phyloP scores from a whole-genome alignment of 2,329 filamentous ascomycete species.

The Stagonosporopsis cucurbitacearum region DNA sequence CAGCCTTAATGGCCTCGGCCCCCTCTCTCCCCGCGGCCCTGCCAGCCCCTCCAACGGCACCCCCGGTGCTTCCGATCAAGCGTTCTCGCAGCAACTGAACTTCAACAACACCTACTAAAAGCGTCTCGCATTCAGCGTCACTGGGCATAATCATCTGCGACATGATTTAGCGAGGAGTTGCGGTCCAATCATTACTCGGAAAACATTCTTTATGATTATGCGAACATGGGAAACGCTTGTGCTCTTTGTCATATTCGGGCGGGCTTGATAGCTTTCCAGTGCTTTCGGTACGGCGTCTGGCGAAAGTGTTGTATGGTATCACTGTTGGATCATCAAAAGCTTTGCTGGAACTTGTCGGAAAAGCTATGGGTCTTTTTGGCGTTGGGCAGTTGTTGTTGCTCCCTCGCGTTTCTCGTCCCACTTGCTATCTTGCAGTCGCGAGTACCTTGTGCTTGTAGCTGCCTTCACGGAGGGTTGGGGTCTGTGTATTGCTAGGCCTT shows the following conservation, averaged over 20 bases:
- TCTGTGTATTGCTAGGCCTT: conserved; percentile 2
- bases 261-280: conserved; percentile 32
- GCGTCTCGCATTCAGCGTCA: conserved; percentile 19
- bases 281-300: conserved; percentile 43
- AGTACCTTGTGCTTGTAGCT: neutral
- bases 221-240: conserved; percentile 15
- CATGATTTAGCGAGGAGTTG: conserved; percentile 22
- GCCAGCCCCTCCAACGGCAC: conserved; percentile 36
- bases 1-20: conserved; percentile 16
- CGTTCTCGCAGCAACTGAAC: conserved; percentile 43
- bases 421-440: neutral
- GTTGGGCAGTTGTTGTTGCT: conserved; percentile 2
- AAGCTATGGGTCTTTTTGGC: conserved; percentile 4
- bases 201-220: conserved; percentile 20
- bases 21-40: conserved; percentile 17
- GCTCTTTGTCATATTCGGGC: conserved; percentile 11
- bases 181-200: conserved; percentile 18
- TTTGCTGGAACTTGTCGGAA: conserved; percentile 13
- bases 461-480: neutral
- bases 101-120: conserved; percentile 21
- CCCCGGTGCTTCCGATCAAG: conserved; percentile 41
- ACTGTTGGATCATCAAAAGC: conserved; percentile 14
- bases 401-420: neutral
- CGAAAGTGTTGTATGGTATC: conserved; percentile 26
- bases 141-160: conserved; percentile 21